Conservation (phyloP, 139 green algal genomes). For the Picochlorum sp. region DNA sequence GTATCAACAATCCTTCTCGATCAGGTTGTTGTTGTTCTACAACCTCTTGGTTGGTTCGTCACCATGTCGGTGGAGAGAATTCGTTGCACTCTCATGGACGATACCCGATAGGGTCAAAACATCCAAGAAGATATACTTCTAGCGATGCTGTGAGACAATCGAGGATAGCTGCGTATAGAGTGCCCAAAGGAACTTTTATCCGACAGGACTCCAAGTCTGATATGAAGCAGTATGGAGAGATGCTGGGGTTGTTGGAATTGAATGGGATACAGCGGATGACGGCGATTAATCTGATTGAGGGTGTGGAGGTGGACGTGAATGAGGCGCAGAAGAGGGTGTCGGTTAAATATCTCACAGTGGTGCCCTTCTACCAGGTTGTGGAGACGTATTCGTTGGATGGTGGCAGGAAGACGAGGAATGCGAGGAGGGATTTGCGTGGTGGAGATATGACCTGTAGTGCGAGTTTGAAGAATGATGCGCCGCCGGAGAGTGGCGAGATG, state of each 20-base stretch:
- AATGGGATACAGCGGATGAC: constrained; percentile 25
- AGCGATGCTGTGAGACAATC: no score
- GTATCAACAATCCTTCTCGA: no score
- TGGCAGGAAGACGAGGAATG: background rate
- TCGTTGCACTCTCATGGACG: no score
- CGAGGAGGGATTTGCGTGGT: constrained; percentile 12
- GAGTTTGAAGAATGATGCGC: background rate
- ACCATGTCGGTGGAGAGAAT: no score
- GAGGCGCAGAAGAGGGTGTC: constrained; percentile 1
- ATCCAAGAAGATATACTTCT: no score
- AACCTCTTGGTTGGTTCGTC: no score
- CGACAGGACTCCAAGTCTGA: constrained; percentile 17
- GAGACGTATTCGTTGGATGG: constrained; percentile 5
- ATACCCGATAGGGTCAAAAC: no score
- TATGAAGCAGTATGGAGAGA: constrained; percentile 11
- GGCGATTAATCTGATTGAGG: constrained; percentile 32
- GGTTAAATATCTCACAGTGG: constrained; percentile 29
- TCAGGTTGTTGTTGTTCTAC: no score
- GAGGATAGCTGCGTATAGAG: background rate
- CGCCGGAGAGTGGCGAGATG: background rate
- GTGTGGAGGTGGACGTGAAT: constrained; percentile 23
- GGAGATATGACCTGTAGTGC: constrained; percentile 12
- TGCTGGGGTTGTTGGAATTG: constrained; percentile 22
- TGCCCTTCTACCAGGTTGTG: constrained; percentile 34
- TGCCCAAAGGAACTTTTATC: constrained; percentile 14